Conservation (phyloP, 805 yeast species). For the Zygotorulaspora danielsina region DNA sequence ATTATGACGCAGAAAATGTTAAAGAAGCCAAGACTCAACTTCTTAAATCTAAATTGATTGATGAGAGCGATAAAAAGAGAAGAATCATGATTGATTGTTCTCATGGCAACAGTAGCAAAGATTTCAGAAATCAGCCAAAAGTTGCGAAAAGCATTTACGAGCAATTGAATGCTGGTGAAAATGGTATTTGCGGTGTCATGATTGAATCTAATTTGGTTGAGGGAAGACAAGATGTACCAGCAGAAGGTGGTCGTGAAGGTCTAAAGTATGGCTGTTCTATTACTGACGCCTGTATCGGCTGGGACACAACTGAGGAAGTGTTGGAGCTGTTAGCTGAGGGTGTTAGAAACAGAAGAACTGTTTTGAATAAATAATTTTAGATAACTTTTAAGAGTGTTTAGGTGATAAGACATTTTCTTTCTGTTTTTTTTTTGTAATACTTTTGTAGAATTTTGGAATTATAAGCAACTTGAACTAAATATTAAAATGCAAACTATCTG, state of each 20-base stretch:
- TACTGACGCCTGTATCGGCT: conserved; percentile 95
- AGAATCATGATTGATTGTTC: conserved; percentile 96
- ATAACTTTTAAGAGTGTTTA: too few species aligned
- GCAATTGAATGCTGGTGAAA: conserved; percentile 74
- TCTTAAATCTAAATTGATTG: conserved; percentile 45
- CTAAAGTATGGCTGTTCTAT: conserved; percentile 90
- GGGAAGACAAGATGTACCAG: conserved; percentile 90
- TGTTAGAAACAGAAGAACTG: conserved; percentile 68
- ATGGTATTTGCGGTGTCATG: conserved; percentile 86
- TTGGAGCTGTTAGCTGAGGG: conserved; percentile 71
- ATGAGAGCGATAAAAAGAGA: conserved; percentile 44
- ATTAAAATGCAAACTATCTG: too few species aligned
- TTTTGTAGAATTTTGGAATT: too few species aligned
- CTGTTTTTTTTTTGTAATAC: too few species aligned
- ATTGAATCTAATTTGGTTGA: conserved; percentile 88
- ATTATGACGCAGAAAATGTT: conserved; percentile 75
- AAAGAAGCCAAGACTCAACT: conserved; percentile 59
- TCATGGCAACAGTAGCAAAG: conserved; percentile 91
- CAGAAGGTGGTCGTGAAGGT: conserved; percentile 65
- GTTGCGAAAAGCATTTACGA: conserved; percentile 75
- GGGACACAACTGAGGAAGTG: conserved; percentile 78
- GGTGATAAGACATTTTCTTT: too few species aligned
- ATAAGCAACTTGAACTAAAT: too few species aligned
- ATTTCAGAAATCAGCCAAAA: conserved; percentile 88
- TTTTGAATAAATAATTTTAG: conserved; percentile 20